phyloP scores from a whole-genome alignment of 345 rosid species.

The Lepidium didymum region DNA sequence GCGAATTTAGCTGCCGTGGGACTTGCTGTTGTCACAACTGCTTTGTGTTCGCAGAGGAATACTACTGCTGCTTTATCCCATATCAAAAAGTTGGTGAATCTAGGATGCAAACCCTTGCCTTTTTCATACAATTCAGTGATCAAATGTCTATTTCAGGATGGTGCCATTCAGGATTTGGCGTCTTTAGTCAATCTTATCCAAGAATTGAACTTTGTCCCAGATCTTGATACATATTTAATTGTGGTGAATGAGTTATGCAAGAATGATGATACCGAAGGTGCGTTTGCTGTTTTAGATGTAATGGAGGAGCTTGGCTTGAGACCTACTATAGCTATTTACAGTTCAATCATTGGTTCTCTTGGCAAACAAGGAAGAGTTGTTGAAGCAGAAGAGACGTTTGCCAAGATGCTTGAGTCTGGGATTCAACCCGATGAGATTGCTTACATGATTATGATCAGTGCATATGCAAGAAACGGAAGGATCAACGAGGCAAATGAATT shows the following conservation, averaged over 20 bases:
- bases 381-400: slow-evolving; percentile 54
- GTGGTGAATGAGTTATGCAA: slow-evolving; percentile 46
- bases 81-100: slow-evolving; percentile 33
- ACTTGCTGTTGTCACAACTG: slow-evolving; percentile 44
- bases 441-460: slow-evolving; percentile 69
- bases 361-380: slow-evolving; percentile 35
- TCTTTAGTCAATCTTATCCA: slow-evolving; percentile 37
- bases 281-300: slow-evolving; percentile 34
- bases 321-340: slow-evolving; percentile 59
- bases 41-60: slow-evolving; percentile 43
- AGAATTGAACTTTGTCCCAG: slow-evolving; percentile 41
- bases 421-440: slow-evolving; percentile 58
- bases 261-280: slow-evolving; percentile 36
- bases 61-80: slow-evolving; percentile 30
- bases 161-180: slow-evolving; percentile 32
- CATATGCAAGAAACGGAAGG: slow-evolving; percentile 41
- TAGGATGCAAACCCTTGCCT: slow-evolving; percentile 43
- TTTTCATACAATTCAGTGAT: slow-evolving; percentile 54
- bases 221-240: slow-evolving; percentile 46
- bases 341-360: slow-evolving; percentile 44
- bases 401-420: slow-evolving; percentile 53
- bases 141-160: slow-evolving; percentile 40
- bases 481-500: slow-evolving; percentile 41
- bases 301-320: slow-evolving; percentile 49
- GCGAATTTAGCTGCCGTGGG: slow-evolving; percentile 38